Evolutionary conservation across 2,329 filamentous ascomycete species (phyloP).

Genomic region (Diaporthe australafricana): DNA sequence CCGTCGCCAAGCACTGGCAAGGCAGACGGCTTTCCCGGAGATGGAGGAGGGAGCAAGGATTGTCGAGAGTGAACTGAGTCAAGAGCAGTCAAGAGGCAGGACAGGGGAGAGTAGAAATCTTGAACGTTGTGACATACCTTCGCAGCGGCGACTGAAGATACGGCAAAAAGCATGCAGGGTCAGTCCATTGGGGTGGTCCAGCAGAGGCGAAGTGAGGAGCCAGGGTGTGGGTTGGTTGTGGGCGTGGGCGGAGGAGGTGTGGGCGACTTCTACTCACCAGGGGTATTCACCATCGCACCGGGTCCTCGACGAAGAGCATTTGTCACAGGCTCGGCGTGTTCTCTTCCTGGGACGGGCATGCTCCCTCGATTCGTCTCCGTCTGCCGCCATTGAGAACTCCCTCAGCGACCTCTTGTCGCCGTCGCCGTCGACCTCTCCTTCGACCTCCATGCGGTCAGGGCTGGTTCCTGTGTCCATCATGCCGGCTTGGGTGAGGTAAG

Average conservation of each 20-base stretch:
- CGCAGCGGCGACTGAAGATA: slow-evolving; percentile 49
- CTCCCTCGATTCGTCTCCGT: slow-evolving; percentile 47
- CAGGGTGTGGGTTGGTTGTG: background rate
- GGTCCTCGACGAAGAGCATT: slow-evolving; percentile 53
- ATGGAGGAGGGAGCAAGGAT: background rate
- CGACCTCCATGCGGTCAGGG: slow-evolving; percentile 15
- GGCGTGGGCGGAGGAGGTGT: too few species aligned
- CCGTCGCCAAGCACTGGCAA: background rate
- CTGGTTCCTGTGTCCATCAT: slow-evolving; percentile 17
- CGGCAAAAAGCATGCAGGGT: slow-evolving; percentile 8
- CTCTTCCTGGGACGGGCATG: slow-evolving; percentile 41
- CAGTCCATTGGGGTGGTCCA: slow-evolving; percentile 11
- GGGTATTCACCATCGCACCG: slow-evolving; percentile 55
- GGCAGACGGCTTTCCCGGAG: background rate
- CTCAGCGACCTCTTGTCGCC: slow-evolving; percentile 13
- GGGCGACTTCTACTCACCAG: slow-evolving; percentile 49
- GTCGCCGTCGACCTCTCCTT: background rate
- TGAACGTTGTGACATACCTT: slow-evolving; percentile 46
- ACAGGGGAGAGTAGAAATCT: background rate
- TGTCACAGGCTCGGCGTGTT: slow-evolving; percentile 49
- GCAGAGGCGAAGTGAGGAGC: background rate
- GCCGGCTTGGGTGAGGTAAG: background rate
- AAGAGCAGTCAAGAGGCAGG: background rate
- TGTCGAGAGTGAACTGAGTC: background rate
- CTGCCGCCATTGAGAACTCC: slow-evolving; percentile 2